These are phyloP conservation scores for Trichoderma afroharzianum DNA, from an alignment of 2,329 filamentous ascomycete species.

Conservation along the genomic window DNA sequence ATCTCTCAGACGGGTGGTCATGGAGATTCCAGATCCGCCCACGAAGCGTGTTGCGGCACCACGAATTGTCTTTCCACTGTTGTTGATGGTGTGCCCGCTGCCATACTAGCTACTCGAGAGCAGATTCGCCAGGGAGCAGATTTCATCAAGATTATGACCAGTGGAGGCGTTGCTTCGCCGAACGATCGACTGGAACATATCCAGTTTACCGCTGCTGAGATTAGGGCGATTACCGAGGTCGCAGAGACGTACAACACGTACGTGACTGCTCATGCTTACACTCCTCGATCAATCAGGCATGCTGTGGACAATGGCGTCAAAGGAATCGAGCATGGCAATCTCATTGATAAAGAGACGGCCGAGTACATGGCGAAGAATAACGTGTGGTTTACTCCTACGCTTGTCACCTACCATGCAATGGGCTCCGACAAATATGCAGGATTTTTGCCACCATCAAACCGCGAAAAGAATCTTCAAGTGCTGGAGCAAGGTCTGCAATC, in stretches of 20 bases:
- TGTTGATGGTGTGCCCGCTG: slow-evolving; percentile 51
- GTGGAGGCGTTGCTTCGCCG: slow-evolving; percentile 54
- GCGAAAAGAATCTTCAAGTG: slow-evolving; percentile 49
- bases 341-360: slow-evolving; percentile 42
- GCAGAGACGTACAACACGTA: slow-evolving; percentile 48
- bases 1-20: slow-evolving; percentile 58
- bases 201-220: slow-evolving; percentile 56
- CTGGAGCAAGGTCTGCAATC: slow-evolving; percentile 43
- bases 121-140: slow-evolving; percentile 54
- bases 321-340: slow-evolving; percentile 49
- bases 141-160: slow-evolving; percentile 61
- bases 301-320: slow-evolving; percentile 52
- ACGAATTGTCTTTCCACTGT: slow-evolving; percentile 7
- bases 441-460: slow-evolving; percentile 43
- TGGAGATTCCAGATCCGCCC: slow-evolving; percentile 45
- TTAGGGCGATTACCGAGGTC: slow-evolving; percentile 49
- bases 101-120: slow-evolving; percentile 49
- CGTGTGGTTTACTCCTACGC: slow-evolving; percentile 51
- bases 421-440: slow-evolving; percentile 39
- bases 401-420: slow-evolving; percentile 51
- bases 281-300: slow-evolving; percentile 50
- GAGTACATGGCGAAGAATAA: slow-evolving; percentile 47
- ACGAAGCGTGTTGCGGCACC: slow-evolving; percentile 30
- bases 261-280: slow-evolving; percentile 58
- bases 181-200: slow-evolving; percentile 51